These are phyloP conservation scores for Populus pruinosa DNA, from an alignment of 345 rosid species.

Conservation along the genomic window DNA sequence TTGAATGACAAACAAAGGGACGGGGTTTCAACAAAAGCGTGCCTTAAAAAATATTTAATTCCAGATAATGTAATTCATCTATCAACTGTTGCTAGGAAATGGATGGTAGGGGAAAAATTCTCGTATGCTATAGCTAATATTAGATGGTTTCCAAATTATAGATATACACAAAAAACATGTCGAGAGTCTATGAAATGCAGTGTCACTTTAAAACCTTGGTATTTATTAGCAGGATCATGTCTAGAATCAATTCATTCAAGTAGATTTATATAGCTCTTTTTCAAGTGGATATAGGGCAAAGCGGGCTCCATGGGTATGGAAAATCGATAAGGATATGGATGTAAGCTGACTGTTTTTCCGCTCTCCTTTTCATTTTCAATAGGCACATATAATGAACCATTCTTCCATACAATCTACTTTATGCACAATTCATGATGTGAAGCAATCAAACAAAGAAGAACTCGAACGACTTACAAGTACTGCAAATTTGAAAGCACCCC, in stretches of 20 bases:
- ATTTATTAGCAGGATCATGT: background rate
- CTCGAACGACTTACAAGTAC: constrained; percentile 58
- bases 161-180: background rate
- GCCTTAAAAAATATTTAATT: background rate
- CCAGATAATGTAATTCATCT: background rate
- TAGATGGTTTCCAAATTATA: background rate
- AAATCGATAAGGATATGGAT: background rate
- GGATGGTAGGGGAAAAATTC: background rate
- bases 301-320: background rate
- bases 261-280: background rate
- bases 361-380: background rate
- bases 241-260: background rate
- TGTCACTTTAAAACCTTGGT: background rate
- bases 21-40: background rate
- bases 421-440: background rate
- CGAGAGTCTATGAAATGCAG: background rate
- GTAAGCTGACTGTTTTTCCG: background rate
- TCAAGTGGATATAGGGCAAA: background rate
- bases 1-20: background rate
- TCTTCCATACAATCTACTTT: background rate
- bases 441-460: background rate
- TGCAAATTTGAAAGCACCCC: constrained; percentile 63
- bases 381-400: background rate
- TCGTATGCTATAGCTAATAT: background rate
- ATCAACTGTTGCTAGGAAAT: background rate